phyloP scores from a whole-genome alignment of 2,329 filamentous ascomycete genomes.

The Pseudogymnoascus sp. region DNA sequence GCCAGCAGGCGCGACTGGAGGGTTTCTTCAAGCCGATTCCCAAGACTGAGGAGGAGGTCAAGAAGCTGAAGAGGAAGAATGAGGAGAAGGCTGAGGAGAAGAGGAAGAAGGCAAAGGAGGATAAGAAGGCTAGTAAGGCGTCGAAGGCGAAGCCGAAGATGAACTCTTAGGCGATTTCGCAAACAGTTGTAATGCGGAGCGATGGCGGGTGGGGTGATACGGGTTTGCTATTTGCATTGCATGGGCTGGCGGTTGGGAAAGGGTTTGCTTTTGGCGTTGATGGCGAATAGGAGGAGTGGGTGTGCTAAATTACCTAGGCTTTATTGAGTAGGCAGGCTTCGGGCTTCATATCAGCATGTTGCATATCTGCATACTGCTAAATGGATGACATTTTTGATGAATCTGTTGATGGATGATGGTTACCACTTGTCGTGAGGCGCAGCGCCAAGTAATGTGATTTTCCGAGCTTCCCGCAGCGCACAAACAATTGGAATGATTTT shows the following conservation, averaged over 20 bases:
- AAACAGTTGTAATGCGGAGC: slow-evolving; percentile 39
- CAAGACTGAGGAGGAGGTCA: slow-evolving; percentile 80
- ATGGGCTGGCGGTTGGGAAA: background rate
- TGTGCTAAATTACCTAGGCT: background rate
- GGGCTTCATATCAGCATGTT: background rate
- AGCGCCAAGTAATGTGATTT: background rate
- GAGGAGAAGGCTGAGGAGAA: slow-evolving; percentile 86
- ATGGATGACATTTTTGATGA: background rate
- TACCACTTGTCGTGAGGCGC: background rate
- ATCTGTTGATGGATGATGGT: background rate
- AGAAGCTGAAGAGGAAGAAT: slow-evolving; percentile 80
- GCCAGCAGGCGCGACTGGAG: slow-evolving; percentile 84
- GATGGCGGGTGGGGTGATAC: background rate
- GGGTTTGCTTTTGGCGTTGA: background rate
- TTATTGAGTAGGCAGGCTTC: background rate
- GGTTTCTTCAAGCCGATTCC: slow-evolving; percentile 94
- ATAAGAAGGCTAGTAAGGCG: slow-evolving; percentile 91
- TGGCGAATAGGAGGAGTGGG: background rate
- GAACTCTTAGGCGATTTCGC: background rate
- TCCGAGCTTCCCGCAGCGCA: background rate
- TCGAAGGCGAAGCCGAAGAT: slow-evolving; percentile 73
- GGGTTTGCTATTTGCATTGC: slow-evolving; percentile 5
- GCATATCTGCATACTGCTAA: background rate
- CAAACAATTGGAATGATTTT: background rate
- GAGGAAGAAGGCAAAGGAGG: slow-evolving; percentile 91